Evolutionary conservation across 108 stramenopile species (phyloP), one percentile per base, ranked within the genome.

Genomic region (Cyclotella sp.): DNA sequence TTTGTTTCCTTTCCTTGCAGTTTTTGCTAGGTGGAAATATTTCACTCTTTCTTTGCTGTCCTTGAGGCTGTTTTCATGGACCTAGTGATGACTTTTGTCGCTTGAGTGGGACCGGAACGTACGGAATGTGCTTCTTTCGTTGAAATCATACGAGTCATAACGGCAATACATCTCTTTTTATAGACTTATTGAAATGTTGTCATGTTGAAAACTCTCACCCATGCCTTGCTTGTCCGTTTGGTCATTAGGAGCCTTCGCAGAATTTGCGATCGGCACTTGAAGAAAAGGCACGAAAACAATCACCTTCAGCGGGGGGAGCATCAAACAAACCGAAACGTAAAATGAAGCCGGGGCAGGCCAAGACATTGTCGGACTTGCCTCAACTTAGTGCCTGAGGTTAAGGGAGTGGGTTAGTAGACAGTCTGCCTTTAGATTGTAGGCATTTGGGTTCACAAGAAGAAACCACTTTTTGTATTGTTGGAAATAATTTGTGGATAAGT

Each of bases 341-440:
- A 72, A 89, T 91, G 85, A 90, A 84, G 68, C 94, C 90, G 40
- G 93, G 93, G 16, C 91, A 91, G 68, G 90, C 94, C 42, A 95
- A 93, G 80, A 92, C 91, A 10, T 67, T 95, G 47, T 89, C 90
- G 11, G 94, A 95, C 73, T 79, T 95, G 76, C 94, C 94, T 61
- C 82, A 81, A 74, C 81, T 95, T 7, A 93, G 87, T 68, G 90
- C 94, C 90, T 95, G 94, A 95, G 94, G 94, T 81, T 95, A 95
- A 92, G 81, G 74, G 84, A 78, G 80, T 55, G 77, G 76, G 34
- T 6, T 2, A 34, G 34, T 34, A 5, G 34, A 34, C 34, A 34
- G 4, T 34, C 2, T 34, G 34, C 34, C 34, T 34, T 34, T 5
- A 34, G 34, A 34, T 34, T 34, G 34, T 34, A 34, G 34, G 6